Conservation (phyloP, 345 rosid species). For the Pistacia integerrima region DNA sequence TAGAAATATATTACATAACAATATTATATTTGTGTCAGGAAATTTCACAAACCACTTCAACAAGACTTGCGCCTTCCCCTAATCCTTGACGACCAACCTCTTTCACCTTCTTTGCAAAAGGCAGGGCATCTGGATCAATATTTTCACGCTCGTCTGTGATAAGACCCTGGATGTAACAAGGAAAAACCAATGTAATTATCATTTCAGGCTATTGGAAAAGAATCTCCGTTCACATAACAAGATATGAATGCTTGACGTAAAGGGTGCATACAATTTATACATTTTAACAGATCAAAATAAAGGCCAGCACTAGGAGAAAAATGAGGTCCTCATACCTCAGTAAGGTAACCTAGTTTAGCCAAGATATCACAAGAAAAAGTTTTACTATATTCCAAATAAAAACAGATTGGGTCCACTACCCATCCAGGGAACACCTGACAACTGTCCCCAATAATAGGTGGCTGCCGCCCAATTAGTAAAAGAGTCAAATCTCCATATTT, state of each 20-base stretch:
- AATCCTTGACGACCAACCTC: constrained; percentile 89
- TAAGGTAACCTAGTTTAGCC: background rate
- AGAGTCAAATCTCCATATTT: background rate
- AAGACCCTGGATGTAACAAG: constrained; percentile 61
- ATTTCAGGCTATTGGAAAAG: constrained; percentile 3
- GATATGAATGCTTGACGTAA: background rate
- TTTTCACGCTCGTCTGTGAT: constrained; percentile 80
- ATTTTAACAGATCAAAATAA: background rate
- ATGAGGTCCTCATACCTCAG: background rate
- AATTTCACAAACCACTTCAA: constrained; percentile 74
- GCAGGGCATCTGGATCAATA: constrained; percentile 77
- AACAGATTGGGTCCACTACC: background rate
- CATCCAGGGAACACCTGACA: background rate
- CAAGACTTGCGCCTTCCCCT: constrained; percentile 84
- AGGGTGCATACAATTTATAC: background rate
- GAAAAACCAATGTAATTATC: constrained; percentile 28
- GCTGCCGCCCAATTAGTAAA: background rate
- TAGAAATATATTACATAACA: background rate
- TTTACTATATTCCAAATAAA: background rate
- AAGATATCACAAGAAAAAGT: background rate
- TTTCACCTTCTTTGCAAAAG: constrained; percentile 79
- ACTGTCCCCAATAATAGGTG: background rate
- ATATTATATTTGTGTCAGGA: background rate
- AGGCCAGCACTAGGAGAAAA: background rate
- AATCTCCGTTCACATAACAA: constrained; percentile 15